Evolutionary conservation across 176 grass and related monocot genomes (phyloP).

Genomic region (Musa troglodytarum): DNA sequence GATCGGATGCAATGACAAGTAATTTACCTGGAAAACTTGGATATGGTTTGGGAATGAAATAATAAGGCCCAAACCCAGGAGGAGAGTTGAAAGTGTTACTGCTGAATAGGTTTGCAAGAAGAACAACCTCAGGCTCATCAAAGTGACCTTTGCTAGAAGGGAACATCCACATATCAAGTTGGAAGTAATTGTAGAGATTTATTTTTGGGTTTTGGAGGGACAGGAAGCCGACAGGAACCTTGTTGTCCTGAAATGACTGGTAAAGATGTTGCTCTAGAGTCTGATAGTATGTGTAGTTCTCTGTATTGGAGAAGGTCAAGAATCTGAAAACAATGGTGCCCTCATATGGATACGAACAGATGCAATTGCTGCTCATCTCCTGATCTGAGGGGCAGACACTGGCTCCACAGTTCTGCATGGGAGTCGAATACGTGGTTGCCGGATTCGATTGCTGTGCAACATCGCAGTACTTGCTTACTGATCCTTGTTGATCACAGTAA

Average conservation of each 20-base stretch:
- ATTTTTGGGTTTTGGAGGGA: conserved; percentile 5
- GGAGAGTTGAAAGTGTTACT: conserved; percentile 29
- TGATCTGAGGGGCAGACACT: neutral
- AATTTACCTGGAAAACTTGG: conserved; percentile 6
- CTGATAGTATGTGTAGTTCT: neutral
- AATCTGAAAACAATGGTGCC: conserved; percentile 57
- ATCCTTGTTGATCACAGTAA: conserved; percentile 1
- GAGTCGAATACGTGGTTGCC: neutral
- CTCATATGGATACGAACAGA: conserved; percentile 49
- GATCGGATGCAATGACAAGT: neutral
- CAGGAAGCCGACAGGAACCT: conserved; percentile 7
- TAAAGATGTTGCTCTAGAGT: conserved; percentile 5
- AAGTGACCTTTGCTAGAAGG: conserved; percentile 36
- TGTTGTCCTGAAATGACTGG: neutral
- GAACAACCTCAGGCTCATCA: conserved; percentile 30
- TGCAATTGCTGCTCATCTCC: neutral
- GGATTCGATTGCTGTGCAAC: neutral
- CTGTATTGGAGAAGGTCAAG: conserved; percentile 30
- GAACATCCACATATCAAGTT: conserved; percentile 38
- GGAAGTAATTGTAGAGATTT: conserved; percentile 7
- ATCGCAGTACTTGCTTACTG: neutral
- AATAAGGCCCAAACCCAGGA: conserved; percentile 47
- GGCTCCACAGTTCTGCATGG: neutral
- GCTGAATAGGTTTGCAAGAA: conserved; percentile 41
- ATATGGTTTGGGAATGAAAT: conserved; percentile 29